Evolutionary conservation across 441 rosid species (phyloP), one percentile per base, ranked within the genome.

Genomic region (Adansonia madagascariensis): DNA sequence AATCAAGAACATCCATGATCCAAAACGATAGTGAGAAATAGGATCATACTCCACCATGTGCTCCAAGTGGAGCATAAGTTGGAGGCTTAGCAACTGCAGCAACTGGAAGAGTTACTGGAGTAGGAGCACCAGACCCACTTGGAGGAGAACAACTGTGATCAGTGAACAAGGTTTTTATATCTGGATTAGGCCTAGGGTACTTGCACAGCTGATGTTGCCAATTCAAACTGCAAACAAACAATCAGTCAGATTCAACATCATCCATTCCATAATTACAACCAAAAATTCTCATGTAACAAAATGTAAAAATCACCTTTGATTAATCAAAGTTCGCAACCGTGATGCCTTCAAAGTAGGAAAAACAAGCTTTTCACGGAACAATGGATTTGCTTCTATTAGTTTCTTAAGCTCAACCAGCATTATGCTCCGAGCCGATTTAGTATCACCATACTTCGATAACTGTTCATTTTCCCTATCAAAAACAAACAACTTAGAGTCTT

Each of bases 121-220:
- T 53, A 70, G 88, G 78, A 24, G 72, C 80, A 44, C 81, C 80
- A 50, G 84, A 80, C 55, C 85, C 85, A 78, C 82, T 82, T 9
- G 82, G 52, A 55, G 82, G 84, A 1, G 82, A 57, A 55, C 87
- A 85, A 56, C 67, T 68, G 76, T 85, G 87, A 75, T 85, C 85
- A 0, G 65, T 53, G 39, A 82, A 85, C 67, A 85, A 78, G 61
- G 87, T 82, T 76, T 82, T 82, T 77, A 84, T 84, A 46, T 84
- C 85, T 55, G 87, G 85, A 75, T 84, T 82, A 8, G 85, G 18
- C 87, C 83, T 80, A 1, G 87, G 87, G 49, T 80, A 80, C 57
- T 85, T 85, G 65, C 85, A 85, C 7, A 82, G 84, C 73, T 82
- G 85, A 75, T 85, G 85, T 59, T 82, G 87, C 87, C 87, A 85